Percentiles rank a stretch among this genome's conserved stretches.
Evolutionary conservation across 495 filamentous ascomycete genomes (phyloP).

Genomic region (Annulohypoxylon nitens): DNA sequence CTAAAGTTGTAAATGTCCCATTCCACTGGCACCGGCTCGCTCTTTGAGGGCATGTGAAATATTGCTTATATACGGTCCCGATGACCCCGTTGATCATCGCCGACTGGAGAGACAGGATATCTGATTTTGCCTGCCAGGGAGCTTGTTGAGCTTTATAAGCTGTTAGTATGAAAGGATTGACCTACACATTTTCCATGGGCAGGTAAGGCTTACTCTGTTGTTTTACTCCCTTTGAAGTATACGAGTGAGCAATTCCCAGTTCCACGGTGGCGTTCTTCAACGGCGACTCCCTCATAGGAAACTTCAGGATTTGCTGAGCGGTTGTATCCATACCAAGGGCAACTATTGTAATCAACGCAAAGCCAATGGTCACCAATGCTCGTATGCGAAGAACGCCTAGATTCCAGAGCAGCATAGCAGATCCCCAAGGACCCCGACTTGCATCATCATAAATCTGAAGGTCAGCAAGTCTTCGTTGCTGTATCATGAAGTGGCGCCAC

Average conservation of each 20-base stretch:
- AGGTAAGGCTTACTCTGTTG: not conserved
- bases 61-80: slow-evolving; percentile 22
- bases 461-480: slow-evolving; percentile 55
- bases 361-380: slow-evolving; percentile 17
- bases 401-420: slow-evolving; percentile 31
- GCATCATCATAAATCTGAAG: slow-evolving; percentile 61
- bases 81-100: slow-evolving; percentile 25
- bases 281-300: slow-evolving; percentile 15
- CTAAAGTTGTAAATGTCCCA: slow-evolving; percentile 26
- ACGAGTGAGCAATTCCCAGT: not conserved
- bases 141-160: not conserved
- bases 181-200: too few species aligned
- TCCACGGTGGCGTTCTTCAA: slow-evolving; percentile 21
- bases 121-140: slow-evolving; percentile 17
- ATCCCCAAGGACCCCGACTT: slow-evolving; percentile 45
- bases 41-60: slow-evolving; percentile 22
- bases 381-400: slow-evolving; percentile 7
- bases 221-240: not conserved
- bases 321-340: slow-evolving; percentile 40
- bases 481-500: slow-evolving; percentile 60
- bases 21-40: slow-evolving; percentile 28
- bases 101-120: slow-evolving; percentile 7
- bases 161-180: not conserved
- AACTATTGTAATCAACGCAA: slow-evolving; percentile 39
- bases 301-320: slow-evolving; percentile 39